Evolutionary conservation across 176 grass and related monocot species (phyloP).

Genomic region (Ananas comosus): DNA sequence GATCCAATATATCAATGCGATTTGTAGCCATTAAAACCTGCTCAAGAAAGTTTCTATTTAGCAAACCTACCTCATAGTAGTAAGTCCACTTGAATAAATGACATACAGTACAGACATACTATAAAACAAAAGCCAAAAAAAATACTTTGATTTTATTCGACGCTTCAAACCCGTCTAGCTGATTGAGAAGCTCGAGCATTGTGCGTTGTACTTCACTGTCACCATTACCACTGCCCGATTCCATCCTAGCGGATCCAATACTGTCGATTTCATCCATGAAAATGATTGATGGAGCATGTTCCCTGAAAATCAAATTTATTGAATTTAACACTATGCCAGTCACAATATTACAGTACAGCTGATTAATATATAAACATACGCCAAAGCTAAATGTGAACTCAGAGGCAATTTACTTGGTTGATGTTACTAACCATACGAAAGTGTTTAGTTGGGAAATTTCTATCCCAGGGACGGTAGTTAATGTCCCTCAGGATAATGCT

Average conservation of each 20-base stretch:
- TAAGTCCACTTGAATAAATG: no score
- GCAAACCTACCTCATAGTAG: background rate
- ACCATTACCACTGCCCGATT: slow-evolving; percentile 86
- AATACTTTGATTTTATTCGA: slow-evolving; percentile 97
- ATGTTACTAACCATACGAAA: no score
- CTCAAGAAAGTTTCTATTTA: slow-evolving; percentile 2
- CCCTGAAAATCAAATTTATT: slow-evolving; percentile 31
- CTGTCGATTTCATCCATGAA: slow-evolving; percentile 99
- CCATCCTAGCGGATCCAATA: slow-evolving; percentile 95
- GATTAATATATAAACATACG: no score
- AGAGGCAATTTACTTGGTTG: no score
- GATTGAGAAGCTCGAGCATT: slow-evolving; percentile 99
- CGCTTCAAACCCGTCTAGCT: slow-evolving; percentile 99
- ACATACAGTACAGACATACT: background rate
- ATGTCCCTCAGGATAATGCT: no score
- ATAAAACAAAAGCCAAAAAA: background rate
- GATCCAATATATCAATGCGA: slow-evolving; percentile 72
- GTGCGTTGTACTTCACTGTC: slow-evolving; percentile 98
- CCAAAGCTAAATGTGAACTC: no score
- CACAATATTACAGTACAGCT: background rate
- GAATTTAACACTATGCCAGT: background rate
- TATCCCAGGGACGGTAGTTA: no score
- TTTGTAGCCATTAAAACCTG: slow-evolving; percentile 78
- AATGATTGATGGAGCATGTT: slow-evolving; percentile 95
- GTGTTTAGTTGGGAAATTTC: no score